These are phyloP conservation scores for Lathyrus tuberosus DNA, from an alignment of 306 rosid genomes.

Conservation along the genomic window DNA sequence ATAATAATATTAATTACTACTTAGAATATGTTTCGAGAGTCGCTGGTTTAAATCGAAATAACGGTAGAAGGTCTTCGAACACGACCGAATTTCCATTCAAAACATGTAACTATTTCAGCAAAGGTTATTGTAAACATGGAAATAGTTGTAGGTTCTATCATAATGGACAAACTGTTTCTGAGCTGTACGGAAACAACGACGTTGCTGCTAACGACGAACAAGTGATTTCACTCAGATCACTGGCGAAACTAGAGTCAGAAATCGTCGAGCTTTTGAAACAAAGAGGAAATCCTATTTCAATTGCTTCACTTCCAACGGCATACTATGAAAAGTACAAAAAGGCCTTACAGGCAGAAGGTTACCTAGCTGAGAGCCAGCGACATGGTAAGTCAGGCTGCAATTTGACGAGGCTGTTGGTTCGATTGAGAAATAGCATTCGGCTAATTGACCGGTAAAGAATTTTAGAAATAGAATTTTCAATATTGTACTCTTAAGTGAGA, in stretches of 20 bases:
- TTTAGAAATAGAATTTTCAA: background rate
- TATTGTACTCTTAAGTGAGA: background rate
- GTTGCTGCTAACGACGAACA: constrained; percentile 48
- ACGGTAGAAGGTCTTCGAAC: constrained; percentile 43
- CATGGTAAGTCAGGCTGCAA: constrained; percentile 90
- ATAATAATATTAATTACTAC: constrained; percentile 36
- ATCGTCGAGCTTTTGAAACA: constrained; percentile 64
- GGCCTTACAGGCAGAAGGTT: constrained; percentile 81
- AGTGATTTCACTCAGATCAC: constrained; percentile 54
- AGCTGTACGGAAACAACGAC: constrained; percentile 47
- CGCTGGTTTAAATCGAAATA: constrained; percentile 38
- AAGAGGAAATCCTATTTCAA: constrained; percentile 72
- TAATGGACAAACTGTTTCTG: constrained; percentile 56
- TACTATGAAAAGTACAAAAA: constrained; percentile 78
- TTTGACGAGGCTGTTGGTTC: constrained; percentile 76
- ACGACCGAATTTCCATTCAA: constrained; percentile 53
- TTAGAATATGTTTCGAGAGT: constrained; percentile 39
- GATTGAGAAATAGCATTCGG: constrained; percentile 62
- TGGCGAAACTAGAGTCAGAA: constrained; percentile 73
- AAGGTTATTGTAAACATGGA: constrained; percentile 89
- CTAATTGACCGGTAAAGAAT: constrained; percentile 73
- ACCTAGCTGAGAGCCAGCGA: constrained; percentile 87
- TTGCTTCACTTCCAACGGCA: constrained; percentile 84
- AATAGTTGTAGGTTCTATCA: constrained; percentile 68
- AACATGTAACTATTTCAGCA: constrained; percentile 72